phyloP scores from a whole-genome alignment of 495 filamentous ascomycete genomes.

The Trichoderma reesei region DNA sequence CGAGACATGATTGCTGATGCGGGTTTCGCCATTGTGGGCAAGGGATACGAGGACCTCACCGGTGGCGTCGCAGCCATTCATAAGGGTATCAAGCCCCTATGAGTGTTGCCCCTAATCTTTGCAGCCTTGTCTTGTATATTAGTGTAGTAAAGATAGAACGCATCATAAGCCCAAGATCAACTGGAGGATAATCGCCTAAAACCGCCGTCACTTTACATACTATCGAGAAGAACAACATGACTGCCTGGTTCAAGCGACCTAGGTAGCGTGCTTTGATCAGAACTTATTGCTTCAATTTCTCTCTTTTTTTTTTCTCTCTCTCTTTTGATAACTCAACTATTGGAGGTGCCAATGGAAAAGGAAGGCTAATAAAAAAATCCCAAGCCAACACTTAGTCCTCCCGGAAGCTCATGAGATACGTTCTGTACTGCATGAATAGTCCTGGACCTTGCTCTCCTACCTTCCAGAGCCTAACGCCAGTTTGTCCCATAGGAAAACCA shows the following conservation, averaged over 20 bases:
- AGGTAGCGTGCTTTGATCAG: background rate
- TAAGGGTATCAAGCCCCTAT: conserved; percentile 83
- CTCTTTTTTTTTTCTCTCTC: background rate
- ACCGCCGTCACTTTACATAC: background rate
- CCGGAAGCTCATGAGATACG: conserved; percentile 2
- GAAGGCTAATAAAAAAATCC: background rate
- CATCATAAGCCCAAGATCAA: too few species aligned
- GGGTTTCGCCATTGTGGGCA: conserved; percentile 74
- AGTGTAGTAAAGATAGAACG: background rate
- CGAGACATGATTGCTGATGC: conserved; percentile 78
- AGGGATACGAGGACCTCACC: conserved; percentile 80
- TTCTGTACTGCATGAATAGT: background rate
- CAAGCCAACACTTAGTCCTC: background rate
- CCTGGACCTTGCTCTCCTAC: conserved; percentile 1
- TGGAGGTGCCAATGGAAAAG: background rate
- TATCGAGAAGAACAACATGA: background rate
- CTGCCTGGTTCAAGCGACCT: background rate
- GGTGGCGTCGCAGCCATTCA: conserved; percentile 91
- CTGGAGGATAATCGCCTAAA: too few species aligned
- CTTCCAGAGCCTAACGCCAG: conserved; percentile 4
- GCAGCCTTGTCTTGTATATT: background rate
- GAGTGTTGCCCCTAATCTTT: background rate
- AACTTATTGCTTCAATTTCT: background rate
- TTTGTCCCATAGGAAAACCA: background rate
- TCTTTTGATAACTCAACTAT: background rate